Conservation (phyloP, 2,329 filamentous ascomycete genomes). For the Alternaria ventricosa region DNA sequence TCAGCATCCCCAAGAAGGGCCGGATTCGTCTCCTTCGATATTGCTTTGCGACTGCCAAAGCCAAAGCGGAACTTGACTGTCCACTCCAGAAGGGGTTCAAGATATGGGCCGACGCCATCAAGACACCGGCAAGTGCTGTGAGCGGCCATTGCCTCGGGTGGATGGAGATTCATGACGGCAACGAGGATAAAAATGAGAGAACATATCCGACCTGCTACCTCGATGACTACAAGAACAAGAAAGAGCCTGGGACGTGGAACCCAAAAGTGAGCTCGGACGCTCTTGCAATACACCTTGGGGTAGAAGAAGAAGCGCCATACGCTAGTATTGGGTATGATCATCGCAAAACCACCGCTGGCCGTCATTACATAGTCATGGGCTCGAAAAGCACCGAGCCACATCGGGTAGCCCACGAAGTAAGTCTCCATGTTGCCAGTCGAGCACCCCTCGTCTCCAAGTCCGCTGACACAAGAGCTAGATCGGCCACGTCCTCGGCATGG, state of each 20-base stretch:
- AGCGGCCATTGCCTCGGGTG: not conserved
- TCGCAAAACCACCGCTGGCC: not conserved
- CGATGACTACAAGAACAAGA: not conserved
- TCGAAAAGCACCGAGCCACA: not conserved
- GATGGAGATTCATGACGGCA: not conserved
- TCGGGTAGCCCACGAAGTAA: not conserved
- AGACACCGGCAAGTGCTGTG: not conserved
- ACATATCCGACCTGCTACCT: not conserved
- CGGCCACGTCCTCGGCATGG: constrained; percentile 6
- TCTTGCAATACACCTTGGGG: not conserved
- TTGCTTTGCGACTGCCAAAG: not conserved
- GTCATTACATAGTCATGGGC: not conserved
- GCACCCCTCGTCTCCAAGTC: not conserved
- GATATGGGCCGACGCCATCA: not conserved
- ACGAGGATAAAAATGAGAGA: not conserved
- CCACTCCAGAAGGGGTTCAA: not conserved
- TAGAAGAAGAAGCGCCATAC: not conserved
- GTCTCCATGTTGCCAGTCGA: too few species aligned
- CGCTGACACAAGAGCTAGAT: not conserved
- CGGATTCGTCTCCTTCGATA: not conserved
- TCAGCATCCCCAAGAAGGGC: not conserved
- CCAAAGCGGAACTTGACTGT: not conserved
- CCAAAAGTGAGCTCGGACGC: not conserved
- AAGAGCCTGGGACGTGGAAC: not conserved
- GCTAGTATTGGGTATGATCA: not conserved